These are phyloP conservation scores for Gaeumannomyces sp. DNA, from an alignment of 2,329 filamentous ascomycete species.

Conservation along the genomic window DNA sequence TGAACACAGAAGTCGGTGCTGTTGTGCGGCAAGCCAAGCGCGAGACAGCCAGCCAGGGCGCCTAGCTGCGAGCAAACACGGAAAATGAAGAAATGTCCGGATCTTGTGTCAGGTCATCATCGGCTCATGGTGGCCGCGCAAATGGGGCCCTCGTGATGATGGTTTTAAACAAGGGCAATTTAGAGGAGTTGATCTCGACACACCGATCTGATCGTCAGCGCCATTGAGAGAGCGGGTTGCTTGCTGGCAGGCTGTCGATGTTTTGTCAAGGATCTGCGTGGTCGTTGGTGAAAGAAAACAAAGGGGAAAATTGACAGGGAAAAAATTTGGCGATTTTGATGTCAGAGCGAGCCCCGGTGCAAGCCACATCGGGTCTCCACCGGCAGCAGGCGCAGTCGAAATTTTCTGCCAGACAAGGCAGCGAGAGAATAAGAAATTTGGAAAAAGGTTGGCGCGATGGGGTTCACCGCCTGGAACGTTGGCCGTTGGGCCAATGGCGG, in stretches of 20 bases:
- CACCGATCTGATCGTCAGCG: slow-evolving; percentile 47
- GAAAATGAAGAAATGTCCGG: slow-evolving; percentile 36
- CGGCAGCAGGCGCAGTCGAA: background rate
- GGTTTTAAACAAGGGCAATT: slow-evolving; percentile 58
- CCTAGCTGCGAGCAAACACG: too few relatives aligned
- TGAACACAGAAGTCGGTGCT: background rate
- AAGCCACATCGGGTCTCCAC: background rate
- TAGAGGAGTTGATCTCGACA: slow-evolving; percentile 49
- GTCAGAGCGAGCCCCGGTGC: background rate
- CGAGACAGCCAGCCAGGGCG: background rate
- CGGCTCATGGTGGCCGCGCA: slow-evolving; percentile 59
- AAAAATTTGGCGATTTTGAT: background rate
- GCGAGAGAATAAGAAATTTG: background rate
- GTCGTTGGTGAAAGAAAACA: slow-evolving; percentile 21
- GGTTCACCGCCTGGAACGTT: slow-evolving; percentile 10
- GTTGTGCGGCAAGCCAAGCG: too few relatives aligned
- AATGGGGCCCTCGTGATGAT: slow-evolving; percentile 61
- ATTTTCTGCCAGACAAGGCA: background rate
- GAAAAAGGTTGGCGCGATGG: background rate
- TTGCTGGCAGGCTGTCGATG: slow-evolving; percentile 31
- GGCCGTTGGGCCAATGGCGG: slow-evolving; percentile 3
- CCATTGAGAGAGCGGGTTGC: slow-evolving; percentile 24
- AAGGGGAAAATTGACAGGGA: background rate
- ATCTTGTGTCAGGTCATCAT: slow-evolving; percentile 61
- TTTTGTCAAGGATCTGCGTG: slow-evolving; percentile 23